phyloP scores from a whole-genome alignment of 108 stramenopile species.

The Conticribra guillardii region DNA sequence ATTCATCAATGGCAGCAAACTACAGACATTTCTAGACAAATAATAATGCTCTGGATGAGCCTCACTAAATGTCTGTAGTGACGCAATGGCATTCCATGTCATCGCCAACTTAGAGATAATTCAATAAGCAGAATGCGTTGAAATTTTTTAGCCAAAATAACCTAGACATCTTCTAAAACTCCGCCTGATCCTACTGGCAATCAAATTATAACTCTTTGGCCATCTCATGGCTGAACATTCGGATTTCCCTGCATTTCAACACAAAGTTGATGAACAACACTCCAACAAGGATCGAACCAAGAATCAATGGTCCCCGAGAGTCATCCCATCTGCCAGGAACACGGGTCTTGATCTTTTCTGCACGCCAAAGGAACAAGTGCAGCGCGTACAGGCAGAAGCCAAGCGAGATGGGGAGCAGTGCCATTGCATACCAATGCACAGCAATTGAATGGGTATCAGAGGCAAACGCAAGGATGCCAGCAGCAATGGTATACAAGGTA shows the following conservation, averaged over 20 bases:
- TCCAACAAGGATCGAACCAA: constrained; percentile 68
- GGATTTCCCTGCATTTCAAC: constrained; percentile 59
- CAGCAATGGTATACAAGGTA: constrained; percentile 80
- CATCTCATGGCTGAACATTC: constrained; percentile 17
- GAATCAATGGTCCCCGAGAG: constrained; percentile 80
- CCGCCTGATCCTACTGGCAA: too few relatives aligned
- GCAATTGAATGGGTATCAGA: constrained; percentile 50
- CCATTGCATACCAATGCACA: constrained; percentile 84
- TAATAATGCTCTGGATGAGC: too few relatives aligned
- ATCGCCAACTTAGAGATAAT: too few relatives aligned
- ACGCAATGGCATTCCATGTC: too few relatives aligned
- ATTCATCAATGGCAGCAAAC: too few relatives aligned
- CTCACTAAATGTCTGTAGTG: too few relatives aligned
- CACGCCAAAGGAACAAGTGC: constrained; percentile 83
- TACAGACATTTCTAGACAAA: too few relatives aligned
- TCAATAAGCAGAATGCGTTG: too few relatives aligned
- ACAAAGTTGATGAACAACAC: constrained; percentile 78
- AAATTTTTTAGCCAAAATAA: too few relatives aligned
- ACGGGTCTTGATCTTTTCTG: constrained; percentile 82
- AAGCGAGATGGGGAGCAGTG: constrained; percentile 75
- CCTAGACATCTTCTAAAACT: too few relatives aligned
- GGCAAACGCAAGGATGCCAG: constrained; percentile 86
- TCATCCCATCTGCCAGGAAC: constrained; percentile 93
- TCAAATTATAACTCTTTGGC: too few relatives aligned
- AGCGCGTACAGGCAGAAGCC: constrained; percentile 87